These are phyloP conservation scores for Pseudocercospora vitis DNA, from an alignment of 2,329 filamentous ascomycete genomes.

Conservation along the genomic window DNA sequence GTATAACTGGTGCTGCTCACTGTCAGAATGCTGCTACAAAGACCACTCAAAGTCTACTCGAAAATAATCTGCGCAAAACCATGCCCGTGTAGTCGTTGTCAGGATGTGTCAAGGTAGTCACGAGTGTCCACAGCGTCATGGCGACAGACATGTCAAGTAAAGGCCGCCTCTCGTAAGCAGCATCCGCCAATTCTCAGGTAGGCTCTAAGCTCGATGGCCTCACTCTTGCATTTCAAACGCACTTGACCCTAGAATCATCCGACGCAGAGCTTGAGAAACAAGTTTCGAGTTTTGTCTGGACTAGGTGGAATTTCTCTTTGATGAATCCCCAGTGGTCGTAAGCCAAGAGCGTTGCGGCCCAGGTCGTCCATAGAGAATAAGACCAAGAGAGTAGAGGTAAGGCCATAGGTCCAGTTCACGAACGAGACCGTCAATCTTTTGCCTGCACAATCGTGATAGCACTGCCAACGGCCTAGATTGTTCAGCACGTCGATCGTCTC, in stretches of 20 bases:
- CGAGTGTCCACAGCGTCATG: neutral
- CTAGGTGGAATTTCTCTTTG: neutral
- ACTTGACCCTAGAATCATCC: neutral
- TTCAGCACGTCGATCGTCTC: too few species aligned
- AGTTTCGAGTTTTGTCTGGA: neutral
- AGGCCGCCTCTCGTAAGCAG: neutral
- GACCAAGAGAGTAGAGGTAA: conserved; percentile 9
- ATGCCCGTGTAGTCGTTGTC: neutral
- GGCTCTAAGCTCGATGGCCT: neutral
- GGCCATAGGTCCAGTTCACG: conserved; percentile 10
- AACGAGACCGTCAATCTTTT: too few species aligned
- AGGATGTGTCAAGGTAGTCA: conserved; percentile 1
- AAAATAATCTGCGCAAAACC: conserved; percentile 1
- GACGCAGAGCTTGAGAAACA: conserved; percentile 1
- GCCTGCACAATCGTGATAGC: too few species aligned
- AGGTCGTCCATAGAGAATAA: conserved; percentile 5
- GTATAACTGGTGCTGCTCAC: neutral
- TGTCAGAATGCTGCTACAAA: neutral
- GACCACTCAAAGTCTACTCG: too few species aligned
- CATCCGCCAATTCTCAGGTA: neutral
- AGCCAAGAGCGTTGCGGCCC: conserved; percentile 4
- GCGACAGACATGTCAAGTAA: neutral
- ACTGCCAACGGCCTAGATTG: too few species aligned
- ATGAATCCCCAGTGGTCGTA: neutral
- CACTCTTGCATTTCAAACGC: too few species aligned